Conservation (phyloP, 495 filamentous ascomycete genomes). For the Aspergillus affinis region DNA sequence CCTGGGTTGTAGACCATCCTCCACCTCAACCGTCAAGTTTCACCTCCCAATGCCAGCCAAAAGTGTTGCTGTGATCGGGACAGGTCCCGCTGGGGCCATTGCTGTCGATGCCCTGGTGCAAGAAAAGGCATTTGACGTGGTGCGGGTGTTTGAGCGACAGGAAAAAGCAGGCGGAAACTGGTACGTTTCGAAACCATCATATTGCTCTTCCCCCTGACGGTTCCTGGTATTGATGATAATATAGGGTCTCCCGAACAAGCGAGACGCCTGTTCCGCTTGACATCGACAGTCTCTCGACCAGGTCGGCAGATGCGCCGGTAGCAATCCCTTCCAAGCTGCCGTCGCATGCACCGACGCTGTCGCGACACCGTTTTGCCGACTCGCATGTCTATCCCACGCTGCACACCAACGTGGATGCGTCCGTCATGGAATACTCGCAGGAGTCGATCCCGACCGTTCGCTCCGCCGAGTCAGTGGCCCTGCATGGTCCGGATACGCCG, state of each 20-base stretch:
- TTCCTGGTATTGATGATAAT: background rate
- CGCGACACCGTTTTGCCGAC: slow-evolving; percentile 50
- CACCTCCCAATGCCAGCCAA: slow-evolving; percentile 28
- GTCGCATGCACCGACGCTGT: slow-evolving; percentile 38
- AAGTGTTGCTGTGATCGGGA: slow-evolving; percentile 58
- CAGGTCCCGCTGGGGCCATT: slow-evolving; percentile 59
- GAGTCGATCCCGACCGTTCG: slow-evolving; percentile 35
- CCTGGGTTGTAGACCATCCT: background rate
- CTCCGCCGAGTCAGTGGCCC: slow-evolving; percentile 36
- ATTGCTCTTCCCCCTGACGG: background rate
- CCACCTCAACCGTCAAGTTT: background rate
- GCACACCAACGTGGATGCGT: slow-evolving; percentile 42
- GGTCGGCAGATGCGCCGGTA: slow-evolving; percentile 50
- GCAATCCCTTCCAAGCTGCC: slow-evolving; percentile 47
- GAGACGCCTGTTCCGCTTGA: slow-evolving; percentile 31
- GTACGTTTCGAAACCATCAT: slow-evolving; percentile 30
- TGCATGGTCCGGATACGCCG: slow-evolving; percentile 38
- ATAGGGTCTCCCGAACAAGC: slow-evolving; percentile 43
- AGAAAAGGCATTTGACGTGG: slow-evolving; percentile 54
- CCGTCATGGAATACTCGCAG: slow-evolving; percentile 41
- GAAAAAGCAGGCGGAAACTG: slow-evolving; percentile 59
- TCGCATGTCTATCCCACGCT: slow-evolving; percentile 39
- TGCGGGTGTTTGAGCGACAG: slow-evolving; percentile 60
- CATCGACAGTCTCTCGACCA: slow-evolving; percentile 40
- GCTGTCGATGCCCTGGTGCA: slow-evolving; percentile 56